These are phyloP conservation scores for Talaromyces sp. DNA, from an alignment of 2,329 filamentous ascomycete genomes.

Conservation along the genomic window DNA sequence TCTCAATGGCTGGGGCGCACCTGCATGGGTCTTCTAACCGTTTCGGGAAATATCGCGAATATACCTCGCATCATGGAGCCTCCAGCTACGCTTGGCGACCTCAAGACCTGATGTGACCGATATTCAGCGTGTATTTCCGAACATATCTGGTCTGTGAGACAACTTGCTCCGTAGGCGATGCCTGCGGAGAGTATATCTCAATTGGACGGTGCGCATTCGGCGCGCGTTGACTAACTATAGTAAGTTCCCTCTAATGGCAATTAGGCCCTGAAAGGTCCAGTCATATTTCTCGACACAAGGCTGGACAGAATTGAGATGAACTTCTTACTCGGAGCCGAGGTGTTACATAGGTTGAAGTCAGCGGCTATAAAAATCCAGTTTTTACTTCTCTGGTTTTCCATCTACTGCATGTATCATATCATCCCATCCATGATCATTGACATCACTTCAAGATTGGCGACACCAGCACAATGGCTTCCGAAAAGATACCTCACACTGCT, in stretches of 20 bases:
- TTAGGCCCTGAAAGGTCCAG: neutral
- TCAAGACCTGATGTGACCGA: neutral
- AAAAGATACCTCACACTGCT: neutral
- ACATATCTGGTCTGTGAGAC: neutral
- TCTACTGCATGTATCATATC: neutral
- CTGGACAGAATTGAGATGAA: too few relatives aligned
- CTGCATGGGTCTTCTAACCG: neutral
- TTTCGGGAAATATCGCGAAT: constrained; percentile 3
- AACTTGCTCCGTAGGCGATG: neutral
- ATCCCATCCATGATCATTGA: neutral
- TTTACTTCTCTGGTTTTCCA: neutral
- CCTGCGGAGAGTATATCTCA: neutral
- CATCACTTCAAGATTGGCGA: neutral
- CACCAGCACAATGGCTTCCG: neutral
- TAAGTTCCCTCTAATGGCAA: neutral
- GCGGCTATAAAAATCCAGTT: neutral
- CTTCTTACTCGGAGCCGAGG: neutral
- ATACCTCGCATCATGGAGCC: neutral
- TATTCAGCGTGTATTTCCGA: neutral
- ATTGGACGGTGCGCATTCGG: constrained; percentile 3
- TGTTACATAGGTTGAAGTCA: neutral
- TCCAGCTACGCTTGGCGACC: neutral
- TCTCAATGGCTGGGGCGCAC: neutral
- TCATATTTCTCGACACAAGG: neutral
- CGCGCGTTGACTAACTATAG: neutral